Percentiles rank a stretch among this genome's conserved stretches.
Evolutionary conservation across 2,329 filamentous ascomycete genomes (phyloP).

Genomic region (Davidsoniella virescens): DNA sequence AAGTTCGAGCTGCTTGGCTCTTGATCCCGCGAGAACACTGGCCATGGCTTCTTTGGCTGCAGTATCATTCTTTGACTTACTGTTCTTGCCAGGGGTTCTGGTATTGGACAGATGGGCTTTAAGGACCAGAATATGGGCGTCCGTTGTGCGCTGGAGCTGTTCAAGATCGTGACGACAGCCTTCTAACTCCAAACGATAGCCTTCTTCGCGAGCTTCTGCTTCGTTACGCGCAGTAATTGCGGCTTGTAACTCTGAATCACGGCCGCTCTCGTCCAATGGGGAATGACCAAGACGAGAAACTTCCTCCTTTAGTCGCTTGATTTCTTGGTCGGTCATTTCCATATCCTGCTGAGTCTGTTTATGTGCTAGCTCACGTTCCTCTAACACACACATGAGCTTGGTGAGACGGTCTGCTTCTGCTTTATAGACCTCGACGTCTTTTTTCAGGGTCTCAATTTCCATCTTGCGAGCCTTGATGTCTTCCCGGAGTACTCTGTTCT

Average conservation of each 20-base stretch:
- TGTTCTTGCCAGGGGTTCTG: conserved; percentile 19
- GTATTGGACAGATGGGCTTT: conserved; percentile 25
- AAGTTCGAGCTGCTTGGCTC: conserved; percentile 36
- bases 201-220: conserved; percentile 41
- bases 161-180: conserved; percentile 32
- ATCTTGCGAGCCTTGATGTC: conserved; percentile 49
- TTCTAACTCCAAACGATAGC: conserved; percentile 40
- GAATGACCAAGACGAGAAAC: conserved; percentile 43
- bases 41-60: conserved; percentile 1
- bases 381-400: conserved; percentile 48
- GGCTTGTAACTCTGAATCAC: conserved; percentile 41
- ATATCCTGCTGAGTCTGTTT: conserved; percentile 48
- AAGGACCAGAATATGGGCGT: conserved; percentile 32
- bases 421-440: conserved; percentile 40
- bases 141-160: conserved; percentile 25
- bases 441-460: conserved; percentile 39
- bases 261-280: conserved; percentile 46
- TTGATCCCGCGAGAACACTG: conserved; percentile 30
- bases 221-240: conserved; percentile 41
- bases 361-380: conserved; percentile 49
- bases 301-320: conserved; percentile 42
- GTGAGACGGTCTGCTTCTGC: conserved; percentile 49
- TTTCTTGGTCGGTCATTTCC: conserved; percentile 42
- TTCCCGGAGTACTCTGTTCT: conserved; percentile 49
- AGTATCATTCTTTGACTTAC: neutral